phyloP scores from a whole-genome alignment of 106 monocot species.

The Dendrobium huoshanense region DNA sequence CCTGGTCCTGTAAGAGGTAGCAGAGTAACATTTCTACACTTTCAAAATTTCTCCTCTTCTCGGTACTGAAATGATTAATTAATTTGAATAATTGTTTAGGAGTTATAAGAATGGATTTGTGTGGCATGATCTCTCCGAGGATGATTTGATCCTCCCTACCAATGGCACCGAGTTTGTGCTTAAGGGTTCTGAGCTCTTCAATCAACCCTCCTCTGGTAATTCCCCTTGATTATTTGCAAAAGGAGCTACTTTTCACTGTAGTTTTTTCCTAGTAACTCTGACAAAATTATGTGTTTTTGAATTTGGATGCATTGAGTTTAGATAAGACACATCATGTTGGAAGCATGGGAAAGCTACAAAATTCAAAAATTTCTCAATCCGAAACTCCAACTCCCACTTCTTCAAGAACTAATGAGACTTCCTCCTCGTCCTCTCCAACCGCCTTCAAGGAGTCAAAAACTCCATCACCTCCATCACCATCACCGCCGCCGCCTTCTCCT shows the following conservation, averaged over 20 bases:
- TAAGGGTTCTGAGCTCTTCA: constrained; percentile 79
- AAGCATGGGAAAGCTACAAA: constrained; percentile 19
- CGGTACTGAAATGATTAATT: neutral
- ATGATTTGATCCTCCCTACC: constrained; percentile 70
- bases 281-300: neutral
- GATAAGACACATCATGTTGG: neutral
- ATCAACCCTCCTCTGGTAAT: constrained; percentile 51
- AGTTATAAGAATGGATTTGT: constrained; percentile 90
- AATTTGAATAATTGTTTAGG: constrained; percentile 22
- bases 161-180: constrained; percentile 72
- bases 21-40: neutral
- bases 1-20: constrained; percentile 96
- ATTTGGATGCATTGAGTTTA: constrained; percentile 1
- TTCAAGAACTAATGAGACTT: constrained; percentile 24
- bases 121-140: constrained; percentile 80
- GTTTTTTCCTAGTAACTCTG: neutral
- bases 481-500: constrained; percentile 11
- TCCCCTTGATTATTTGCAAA: neutral
- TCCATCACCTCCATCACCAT: constrained; percentile 20
- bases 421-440: constrained; percentile 30
- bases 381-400: constrained; percentile 29
- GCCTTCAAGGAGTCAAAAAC: constrained; percentile 31
- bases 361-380: constrained; percentile 10
- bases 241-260: neutral
- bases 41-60: neutral